These are phyloP conservation scores for Emiliania huxleyi DNA, from an alignment of 78 protist genomes.

Conservation along the genomic window DNA sequence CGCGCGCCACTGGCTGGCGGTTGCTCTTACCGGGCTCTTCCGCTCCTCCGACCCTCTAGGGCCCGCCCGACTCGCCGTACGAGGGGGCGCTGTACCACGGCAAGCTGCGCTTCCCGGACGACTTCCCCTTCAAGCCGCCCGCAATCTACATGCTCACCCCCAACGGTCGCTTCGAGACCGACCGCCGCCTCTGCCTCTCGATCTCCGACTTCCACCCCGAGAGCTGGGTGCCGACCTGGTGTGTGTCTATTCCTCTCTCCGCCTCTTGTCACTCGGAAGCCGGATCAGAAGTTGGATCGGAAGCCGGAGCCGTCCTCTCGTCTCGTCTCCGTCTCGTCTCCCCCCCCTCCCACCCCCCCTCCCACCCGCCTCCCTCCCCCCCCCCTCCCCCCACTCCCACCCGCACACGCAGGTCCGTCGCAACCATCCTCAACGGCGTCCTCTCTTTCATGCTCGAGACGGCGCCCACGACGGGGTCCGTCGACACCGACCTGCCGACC, in stretches of 20 bases:
- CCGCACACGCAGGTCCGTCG: background rate
- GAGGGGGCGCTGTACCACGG: slow-evolving; percentile 24
- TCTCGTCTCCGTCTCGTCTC: too few relatives aligned
- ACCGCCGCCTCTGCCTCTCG: slow-evolving; percentile 70
- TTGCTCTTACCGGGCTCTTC: slow-evolving; percentile 46
- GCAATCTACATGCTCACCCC: slow-evolving; percentile 77
- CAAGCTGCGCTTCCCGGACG: background rate
- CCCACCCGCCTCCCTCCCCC: background rate
- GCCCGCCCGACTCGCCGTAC: background rate
- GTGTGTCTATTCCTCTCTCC: too few relatives aligned
- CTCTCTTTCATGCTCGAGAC: slow-evolving; percentile 1
- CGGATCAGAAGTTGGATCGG: too few relatives aligned
- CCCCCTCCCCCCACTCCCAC: background rate
- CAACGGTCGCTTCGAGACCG: slow-evolving; percentile 66
- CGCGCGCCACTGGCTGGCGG: slow-evolving; percentile 35
- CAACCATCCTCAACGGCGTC: slow-evolving; percentile 7
- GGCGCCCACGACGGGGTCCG: background rate
- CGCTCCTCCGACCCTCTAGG: too few relatives aligned
- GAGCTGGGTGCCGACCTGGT: slow-evolving; percentile 72
- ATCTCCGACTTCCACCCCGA: slow-evolving; percentile 85
- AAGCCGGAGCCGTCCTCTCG: too few relatives aligned
- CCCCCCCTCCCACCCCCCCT: too few relatives aligned
- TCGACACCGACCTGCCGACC: background rate
- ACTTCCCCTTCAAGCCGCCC: slow-evolving; percentile 73
- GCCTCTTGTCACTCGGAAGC: too few relatives aligned